Evolutionary conservation across 495 filamentous ascomycete species (phyloP).

Genomic region (Jackrogersella multiformis): DNA sequence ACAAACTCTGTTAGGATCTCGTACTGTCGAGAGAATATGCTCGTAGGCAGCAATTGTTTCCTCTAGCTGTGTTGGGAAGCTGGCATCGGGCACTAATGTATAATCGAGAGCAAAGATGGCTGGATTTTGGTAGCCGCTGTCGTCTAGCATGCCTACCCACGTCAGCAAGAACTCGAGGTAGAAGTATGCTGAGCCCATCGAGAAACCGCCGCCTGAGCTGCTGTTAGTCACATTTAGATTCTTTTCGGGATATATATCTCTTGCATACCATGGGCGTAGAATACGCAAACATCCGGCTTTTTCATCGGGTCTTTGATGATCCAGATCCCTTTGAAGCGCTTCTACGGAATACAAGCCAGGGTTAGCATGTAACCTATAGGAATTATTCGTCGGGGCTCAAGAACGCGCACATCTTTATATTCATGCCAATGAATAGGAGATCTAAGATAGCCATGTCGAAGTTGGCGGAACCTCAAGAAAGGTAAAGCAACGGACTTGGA

Average conservation of each 20-base stretch:
- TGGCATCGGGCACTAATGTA: slow-evolving; percentile 76
- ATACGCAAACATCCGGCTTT: slow-evolving; percentile 73
- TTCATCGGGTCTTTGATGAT: slow-evolving; percentile 60
- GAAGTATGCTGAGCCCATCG: slow-evolving; percentile 80
- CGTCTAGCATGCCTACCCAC: slow-evolving; percentile 66
- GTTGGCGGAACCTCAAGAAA: slow-evolving; percentile 76
- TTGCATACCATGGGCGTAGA: slow-evolving; percentile 73
- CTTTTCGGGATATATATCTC: not conserved
- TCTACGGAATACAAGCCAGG: slow-evolving; percentile 12
- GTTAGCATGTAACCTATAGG: slow-evolving; percentile 6
- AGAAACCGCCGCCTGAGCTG: slow-evolving; percentile 72
- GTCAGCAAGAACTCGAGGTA: slow-evolving; percentile 81
- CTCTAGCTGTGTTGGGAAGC: slow-evolving; percentile 73
- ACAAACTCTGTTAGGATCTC: slow-evolving; percentile 65
- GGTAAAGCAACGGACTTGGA: slow-evolving; percentile 74
- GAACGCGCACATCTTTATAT: slow-evolving; percentile 55
- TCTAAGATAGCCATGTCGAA: slow-evolving; percentile 70
- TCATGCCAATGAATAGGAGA: slow-evolving; percentile 71
- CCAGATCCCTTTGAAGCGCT: slow-evolving; percentile 67
- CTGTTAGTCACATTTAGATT: slow-evolving; percentile 23
- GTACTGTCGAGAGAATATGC: slow-evolving; percentile 64
- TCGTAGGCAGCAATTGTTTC: slow-evolving; percentile 72
- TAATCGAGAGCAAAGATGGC: slow-evolving; percentile 83
- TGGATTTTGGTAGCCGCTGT: slow-evolving; percentile 71
- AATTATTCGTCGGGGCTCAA: not conserved